A percentile compares a stretch with the other conserved stretches of the same genome.
Evolutionary conservation across 306 rosid species (phyloP).

Genomic region (Rosa lucieae): DNA sequence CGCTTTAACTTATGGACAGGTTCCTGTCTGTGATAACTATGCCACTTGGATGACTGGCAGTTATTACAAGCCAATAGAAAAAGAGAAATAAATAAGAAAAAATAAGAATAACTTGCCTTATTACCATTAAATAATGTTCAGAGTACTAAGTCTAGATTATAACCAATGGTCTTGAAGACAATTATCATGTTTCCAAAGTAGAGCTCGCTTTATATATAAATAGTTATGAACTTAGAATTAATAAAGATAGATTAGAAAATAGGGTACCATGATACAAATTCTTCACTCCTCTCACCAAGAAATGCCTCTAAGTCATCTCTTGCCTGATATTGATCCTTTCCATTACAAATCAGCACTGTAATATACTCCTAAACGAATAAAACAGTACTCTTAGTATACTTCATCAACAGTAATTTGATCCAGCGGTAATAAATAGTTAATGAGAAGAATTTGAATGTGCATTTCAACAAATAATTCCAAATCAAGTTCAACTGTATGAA

Average conservation of each 20-base stretch:
- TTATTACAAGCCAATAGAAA: not conserved
- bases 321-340: constrained; percentile 37
- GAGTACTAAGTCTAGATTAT: not conserved
- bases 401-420: not conserved
- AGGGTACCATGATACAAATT: constrained; percentile 33
- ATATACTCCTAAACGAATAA: constrained; percentile 21
- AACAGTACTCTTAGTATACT: not conserved
- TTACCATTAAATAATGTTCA: not conserved
- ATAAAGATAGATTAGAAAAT: not conserved
- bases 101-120: not conserved
- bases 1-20: not conserved
- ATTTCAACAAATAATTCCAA: not conserved
- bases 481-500: not conserved
- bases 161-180: not conserved
- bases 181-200: not conserved
- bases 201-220: not conserved
- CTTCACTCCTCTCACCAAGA: constrained; percentile 26
- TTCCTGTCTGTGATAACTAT: not conserved
- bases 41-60: not conserved
- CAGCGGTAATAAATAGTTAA: not conserved
- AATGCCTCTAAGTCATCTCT: constrained; percentile 33
- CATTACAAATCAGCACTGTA: constrained; percentile 34
- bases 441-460: not conserved
- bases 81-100: too few relatives aligned
- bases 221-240: not conserved